Evolutionary conservation across 2,329 filamentous ascomycete genomes (phyloP).

Genomic region (Sporothrix curviconia): DNA sequence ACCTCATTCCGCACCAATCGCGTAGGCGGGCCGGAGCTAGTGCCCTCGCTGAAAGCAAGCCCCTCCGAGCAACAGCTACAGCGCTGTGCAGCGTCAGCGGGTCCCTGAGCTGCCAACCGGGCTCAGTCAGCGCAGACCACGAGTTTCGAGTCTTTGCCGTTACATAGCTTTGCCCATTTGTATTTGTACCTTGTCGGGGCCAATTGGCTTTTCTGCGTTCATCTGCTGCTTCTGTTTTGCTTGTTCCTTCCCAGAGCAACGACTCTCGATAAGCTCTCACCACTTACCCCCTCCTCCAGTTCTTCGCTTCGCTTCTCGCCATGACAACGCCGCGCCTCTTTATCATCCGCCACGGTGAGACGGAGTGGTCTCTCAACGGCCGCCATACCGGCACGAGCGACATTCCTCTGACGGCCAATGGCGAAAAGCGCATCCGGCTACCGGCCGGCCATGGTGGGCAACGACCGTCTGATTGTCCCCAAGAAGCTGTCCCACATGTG

Average conservation of each 20-base stretch:
- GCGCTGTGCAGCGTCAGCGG: too few relatives aligned
- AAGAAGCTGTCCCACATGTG: constrained; percentile 77
- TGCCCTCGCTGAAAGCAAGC: too few relatives aligned
- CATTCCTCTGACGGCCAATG: constrained; percentile 74
- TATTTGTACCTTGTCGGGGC: neutral
- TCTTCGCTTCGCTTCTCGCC: neutral
- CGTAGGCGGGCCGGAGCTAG: too few relatives aligned
- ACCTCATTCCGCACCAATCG: too few relatives aligned
- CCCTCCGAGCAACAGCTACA: too few relatives aligned
- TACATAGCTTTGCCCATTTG: too few relatives aligned
- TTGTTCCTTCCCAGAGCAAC: neutral
- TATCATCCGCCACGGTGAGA: constrained; percentile 85
- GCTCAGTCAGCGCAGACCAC: too few relatives aligned
- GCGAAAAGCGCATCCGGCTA: constrained; percentile 71
- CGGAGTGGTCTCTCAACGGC: constrained; percentile 86
- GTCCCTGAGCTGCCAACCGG: too few relatives aligned
- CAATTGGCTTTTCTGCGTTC: neutral
- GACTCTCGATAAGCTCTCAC: neutral
- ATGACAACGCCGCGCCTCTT: constrained; percentile 64
- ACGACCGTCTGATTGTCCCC: constrained; percentile 78
- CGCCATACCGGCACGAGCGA: constrained; percentile 81
- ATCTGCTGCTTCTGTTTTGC: neutral
- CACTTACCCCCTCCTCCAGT: neutral
- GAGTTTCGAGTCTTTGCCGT: too few relatives aligned
- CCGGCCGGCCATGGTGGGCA: constrained; percentile 78